Evolutionary conservation across 2,329 filamentous ascomycete species (phyloP), one percentile per base, ranked within the genome.

Genomic region (Microcyclosporella mali): DNA sequence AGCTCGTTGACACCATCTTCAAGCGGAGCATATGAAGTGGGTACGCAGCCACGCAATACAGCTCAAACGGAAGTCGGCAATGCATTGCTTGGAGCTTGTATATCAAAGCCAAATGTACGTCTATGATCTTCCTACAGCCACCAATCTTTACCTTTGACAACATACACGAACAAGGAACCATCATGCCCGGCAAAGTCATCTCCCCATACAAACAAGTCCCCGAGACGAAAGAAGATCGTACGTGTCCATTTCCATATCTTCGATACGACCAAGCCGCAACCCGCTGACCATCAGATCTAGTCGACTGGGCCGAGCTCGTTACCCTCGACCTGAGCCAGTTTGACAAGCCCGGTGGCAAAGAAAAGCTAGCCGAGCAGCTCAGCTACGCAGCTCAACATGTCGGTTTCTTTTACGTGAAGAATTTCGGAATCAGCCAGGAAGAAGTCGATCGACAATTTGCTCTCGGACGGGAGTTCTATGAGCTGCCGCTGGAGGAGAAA

Each of bases 401-500:
- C 51, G 74, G 77, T 0, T 78, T 82, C 65, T 82, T 82, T 64
- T 81, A 81, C 48, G 72, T 82, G n/a, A 74, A 73, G 46, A 79
- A 81, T 60, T 80, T 75, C 48, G 77, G 77, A 27, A 68, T 82
- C 16, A 65, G 63, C 1, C 75, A 80, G 55, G 74, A 79, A 37
- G 67, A 79, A 56, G 70, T 82, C 2, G 72, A 81, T 50, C 66
- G 68, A 7, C 78, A 82, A 49, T 81, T 81, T 49, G 74, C 77
- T 8, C 68, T 82, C 1, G 78, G 72, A 0, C 74, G 75, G 39
- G 66, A 73, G 21, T 73, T 82, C 49, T 81, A 80, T 53, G 57
- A 71, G 6, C 64, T 81, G 0, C 68, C 77, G 0, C 62, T 70
- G 0, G 72, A 77, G 6, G 77, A 82, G 54, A 82, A 81, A 52